These are phyloP conservation scores for Cucurbitaria berberidis DNA, from an alignment of 2,329 filamentous ascomycete genomes.

Conservation along the genomic window DNA sequence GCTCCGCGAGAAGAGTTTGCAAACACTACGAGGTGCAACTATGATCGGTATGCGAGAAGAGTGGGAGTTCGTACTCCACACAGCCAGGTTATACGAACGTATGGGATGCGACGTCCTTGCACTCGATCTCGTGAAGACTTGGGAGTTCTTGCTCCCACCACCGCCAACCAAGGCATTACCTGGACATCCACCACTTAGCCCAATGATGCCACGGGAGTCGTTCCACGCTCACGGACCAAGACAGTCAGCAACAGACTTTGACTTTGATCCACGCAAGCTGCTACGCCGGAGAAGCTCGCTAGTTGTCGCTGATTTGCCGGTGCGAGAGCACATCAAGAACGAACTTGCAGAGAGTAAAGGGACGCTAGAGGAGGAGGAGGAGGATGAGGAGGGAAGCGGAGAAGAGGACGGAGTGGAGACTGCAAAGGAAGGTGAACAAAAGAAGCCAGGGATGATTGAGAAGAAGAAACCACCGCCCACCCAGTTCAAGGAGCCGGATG, in stretches of 20 bases:
- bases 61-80: slow-evolving; percentile 89
- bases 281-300: slow-evolving; percentile 75
- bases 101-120: slow-evolving; percentile 95
- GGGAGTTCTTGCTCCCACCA: slow-evolving; percentile 73
- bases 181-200: slow-evolving; percentile 31
- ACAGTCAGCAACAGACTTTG: slow-evolving; percentile 36
- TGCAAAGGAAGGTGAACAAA: no score
- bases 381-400: slow-evolving; percentile 39
- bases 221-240: slow-evolving; percentile 27
- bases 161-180: slow-evolving; percentile 22
- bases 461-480: slow-evolving; percentile 67
- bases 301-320: slow-evolving; percentile 76
- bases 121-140: slow-evolving; percentile 80
- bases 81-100: slow-evolving; percentile 79
- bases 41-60: slow-evolving; percentile 80
- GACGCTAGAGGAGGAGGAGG: slow-evolving; percentile 16
- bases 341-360: slow-evolving; percentile 23
- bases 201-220: slow-evolving; percentile 33
- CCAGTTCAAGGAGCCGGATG: slow-evolving; percentile 91
- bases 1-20: slow-evolving; percentile 78
- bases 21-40: slow-evolving; percentile 83
- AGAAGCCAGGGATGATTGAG: slow-evolving; percentile 52
- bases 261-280: slow-evolving; percentile 68
- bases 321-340: slow-evolving; percentile 30
- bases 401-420: slow-evolving; percentile 10